phyloP scores from a whole-genome alignment of 768 basidiomycete genomes.

The Termitomyces sp. region DNA sequence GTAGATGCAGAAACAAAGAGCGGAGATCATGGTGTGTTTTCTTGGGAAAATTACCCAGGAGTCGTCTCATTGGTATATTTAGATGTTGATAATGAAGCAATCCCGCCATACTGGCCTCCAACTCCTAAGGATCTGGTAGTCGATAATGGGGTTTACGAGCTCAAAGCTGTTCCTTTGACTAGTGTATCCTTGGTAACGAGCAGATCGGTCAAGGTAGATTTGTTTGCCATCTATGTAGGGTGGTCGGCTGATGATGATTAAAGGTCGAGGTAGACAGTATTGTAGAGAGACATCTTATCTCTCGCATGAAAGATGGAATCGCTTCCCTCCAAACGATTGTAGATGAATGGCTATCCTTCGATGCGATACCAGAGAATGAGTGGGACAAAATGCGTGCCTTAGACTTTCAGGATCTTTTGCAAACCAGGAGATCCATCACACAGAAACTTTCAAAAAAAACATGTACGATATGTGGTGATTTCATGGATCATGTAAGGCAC shows the following conservation, averaged over 20 bases:
- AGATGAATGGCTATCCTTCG: conserved; percentile 48
- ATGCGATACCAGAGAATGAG: conserved; percentile 65
- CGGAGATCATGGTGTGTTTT: conserved; percentile 41
- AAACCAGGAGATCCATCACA: conserved; percentile 45
- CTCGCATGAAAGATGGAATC: conserved; percentile 53
- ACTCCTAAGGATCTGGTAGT: conserved; percentile 38
- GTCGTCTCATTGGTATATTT: neutral
- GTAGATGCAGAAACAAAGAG: conserved; percentile 60
- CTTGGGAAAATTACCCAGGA: neutral
- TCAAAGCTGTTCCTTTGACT: conserved; percentile 56
- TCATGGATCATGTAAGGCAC: conserved; percentile 67
- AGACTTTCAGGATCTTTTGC: conserved; percentile 85
- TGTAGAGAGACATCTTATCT: conserved; percentile 57
- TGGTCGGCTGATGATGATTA: neutral
- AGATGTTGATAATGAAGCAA: conserved; percentile 54
- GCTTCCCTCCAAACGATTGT: conserved; percentile 42
- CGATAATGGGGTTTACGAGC: conserved; percentile 58
- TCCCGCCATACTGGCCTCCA: conserved; percentile 81
- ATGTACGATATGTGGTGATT: conserved; percentile 61
- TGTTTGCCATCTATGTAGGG: neutral
- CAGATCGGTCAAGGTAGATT: conserved; percentile 59
- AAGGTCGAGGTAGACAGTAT: conserved; percentile 72
- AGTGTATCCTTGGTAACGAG: conserved; percentile 76
- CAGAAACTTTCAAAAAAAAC: conserved; percentile 33
- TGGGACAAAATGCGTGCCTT: conserved; percentile 81